Conservation (phyloP, 2,329 filamentous ascomycete species). For the Herpotrichia juniperi region DNA sequence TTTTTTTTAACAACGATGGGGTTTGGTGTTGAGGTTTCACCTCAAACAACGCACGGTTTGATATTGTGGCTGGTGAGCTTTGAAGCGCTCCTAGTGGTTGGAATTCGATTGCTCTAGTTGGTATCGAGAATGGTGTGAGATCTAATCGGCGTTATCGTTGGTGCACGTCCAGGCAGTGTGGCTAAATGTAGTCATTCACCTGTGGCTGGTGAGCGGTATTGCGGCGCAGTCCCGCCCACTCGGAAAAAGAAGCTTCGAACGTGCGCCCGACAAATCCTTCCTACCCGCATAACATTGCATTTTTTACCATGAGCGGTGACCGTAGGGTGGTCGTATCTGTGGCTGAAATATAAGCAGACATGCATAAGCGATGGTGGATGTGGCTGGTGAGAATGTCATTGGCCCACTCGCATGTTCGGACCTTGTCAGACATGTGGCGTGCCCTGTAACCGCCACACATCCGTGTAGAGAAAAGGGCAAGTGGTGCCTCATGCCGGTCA, state of each 20-base stretch:
- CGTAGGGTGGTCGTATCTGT: neutral
- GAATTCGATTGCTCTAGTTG: neutral
- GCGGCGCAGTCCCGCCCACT: neutral
- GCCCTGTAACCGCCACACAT: neutral
- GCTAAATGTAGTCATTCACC: neutral
- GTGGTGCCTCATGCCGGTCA: neutral
- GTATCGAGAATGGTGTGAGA: neutral
- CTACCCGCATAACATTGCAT: neutral
- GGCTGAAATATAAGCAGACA: neutral
- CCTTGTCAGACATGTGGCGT: neutral
- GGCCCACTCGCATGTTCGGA: neutral
- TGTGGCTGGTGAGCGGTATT: conserved; percentile 1
- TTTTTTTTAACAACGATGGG: neutral
- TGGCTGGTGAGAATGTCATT: conserved; percentile 1
- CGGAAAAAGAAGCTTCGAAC: neutral
- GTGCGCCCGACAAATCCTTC: conserved; percentile 1
- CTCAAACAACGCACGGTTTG: neutral
- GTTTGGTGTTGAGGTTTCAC: neutral
- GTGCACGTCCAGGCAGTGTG: neutral
- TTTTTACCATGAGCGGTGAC: neutral
- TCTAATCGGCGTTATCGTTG: neutral
- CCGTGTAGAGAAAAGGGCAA: neutral
- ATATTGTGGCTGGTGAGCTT: neutral
- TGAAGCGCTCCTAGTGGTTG: neutral
- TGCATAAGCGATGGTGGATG: neutral